Base-by-base conservation (phyloP, 768 basidiomycete genomes). In the Tulasnella sp. region DNA sequence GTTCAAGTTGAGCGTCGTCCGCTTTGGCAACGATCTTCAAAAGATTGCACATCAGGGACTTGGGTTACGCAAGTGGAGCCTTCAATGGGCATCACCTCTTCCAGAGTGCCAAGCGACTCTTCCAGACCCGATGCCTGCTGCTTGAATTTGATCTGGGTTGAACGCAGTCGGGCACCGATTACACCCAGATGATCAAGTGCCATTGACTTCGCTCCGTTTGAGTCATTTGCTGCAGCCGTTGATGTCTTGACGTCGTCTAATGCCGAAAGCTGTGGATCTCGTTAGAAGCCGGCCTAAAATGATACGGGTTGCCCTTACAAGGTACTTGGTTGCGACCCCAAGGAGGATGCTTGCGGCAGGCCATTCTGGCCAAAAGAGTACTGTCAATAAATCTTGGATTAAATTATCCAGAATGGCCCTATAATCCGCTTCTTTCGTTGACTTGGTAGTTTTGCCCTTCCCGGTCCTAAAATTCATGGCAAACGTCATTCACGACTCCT, bases 361-460 rank as follows among this genome's bases (percentile, higher is more conserved):
- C 96, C 97, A 99, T 83, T 99, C 97, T 0, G 97, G 96, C 89
- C 93, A 93, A 81, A 92, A 96, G 7, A 98, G 85, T 25, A 97
- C 95, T 11, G 88, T 87, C 31, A 99, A 86, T 31, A 97, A 85
- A 81, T 99, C 97, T 1, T 90, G 89, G 54, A 99, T 89, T 14
- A 99, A 85, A 79, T 93, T 93, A 80, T 99, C 97, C 77, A 99
- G 92, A 49, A 99, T 94, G 0, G 90, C 86, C 70, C 95, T 90
- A 82, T 98, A 98, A 81, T 99, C 97, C 6, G 93, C 91, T 81
- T 99, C 97, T 79, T 94, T 95, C 0, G 95, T 91, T 79, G 92
- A 94, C 82, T 97, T 97, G 17, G 92, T 93, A 6, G 89, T 85
- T 80, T 96, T 96, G 14, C 91, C 89, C 82, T 93, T 96, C 9